Evolutionary conservation across 129 eudicot genomes (phyloP).

Genomic region (Helianthus tuberosus): DNA sequence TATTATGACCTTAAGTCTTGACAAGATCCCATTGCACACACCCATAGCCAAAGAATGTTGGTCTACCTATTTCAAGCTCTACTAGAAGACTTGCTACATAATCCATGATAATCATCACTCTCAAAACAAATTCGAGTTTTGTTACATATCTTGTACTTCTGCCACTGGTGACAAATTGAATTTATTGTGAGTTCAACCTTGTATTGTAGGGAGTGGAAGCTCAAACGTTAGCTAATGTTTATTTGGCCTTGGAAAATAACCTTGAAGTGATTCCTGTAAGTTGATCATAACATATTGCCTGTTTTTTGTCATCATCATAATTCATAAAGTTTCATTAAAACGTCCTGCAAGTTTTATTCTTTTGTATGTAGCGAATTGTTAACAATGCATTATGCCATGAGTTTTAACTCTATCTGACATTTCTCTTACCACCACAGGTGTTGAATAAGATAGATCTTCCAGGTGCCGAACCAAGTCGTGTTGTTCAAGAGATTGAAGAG

Average conservation of each 20-base stretch:
- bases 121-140: background rate
- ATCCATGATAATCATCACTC: background rate
- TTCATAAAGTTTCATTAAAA: no score
- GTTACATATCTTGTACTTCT: background rate
- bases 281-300: conserved; percentile 11
- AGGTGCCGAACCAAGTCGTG: conserved; percentile 96
- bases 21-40: conserved; percentile 1
- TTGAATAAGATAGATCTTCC: conserved; percentile 98
- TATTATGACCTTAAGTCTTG: background rate
- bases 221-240: conserved; percentile 95
- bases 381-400: no score
- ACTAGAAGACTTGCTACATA: conserved; percentile 10
- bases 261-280: conserved; percentile 97
- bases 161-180: conserved; percentile 7
- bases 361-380: no score
- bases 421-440: conserved; percentile 54
- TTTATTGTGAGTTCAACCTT: conserved; percentile 31
- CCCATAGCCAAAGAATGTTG: background rate
- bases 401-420: background rate
- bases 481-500: conserved; percentile 93
- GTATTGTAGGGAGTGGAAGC: conserved; percentile 93
- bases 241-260: conserved; percentile 95
- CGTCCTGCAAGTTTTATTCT: no score
- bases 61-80: conserved; percentile 7
- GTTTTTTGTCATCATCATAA: no score